A percentile compares a stretch with the other conserved stretches of the same genome.
phyloP scores from a whole-genome alignment of 2,329 filamentous ascomycete genomes.

The Aspergillus transmontanensis region DNA sequence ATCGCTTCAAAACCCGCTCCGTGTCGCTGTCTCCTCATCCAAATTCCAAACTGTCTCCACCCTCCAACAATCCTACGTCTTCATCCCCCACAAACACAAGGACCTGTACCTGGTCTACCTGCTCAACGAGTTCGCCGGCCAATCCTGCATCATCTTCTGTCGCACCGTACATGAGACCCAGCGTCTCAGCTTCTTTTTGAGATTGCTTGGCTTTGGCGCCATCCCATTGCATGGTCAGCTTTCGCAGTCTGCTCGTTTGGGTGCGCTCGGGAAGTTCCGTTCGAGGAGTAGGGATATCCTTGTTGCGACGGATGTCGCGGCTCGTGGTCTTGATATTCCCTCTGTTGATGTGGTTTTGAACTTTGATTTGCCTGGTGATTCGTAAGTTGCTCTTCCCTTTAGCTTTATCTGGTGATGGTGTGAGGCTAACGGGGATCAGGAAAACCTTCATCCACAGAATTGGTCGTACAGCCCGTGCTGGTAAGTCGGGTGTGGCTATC shows the following conservation, averaged over 20 bases:
- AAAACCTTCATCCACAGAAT: constrained; percentile 93
- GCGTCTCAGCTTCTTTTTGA: constrained; percentile 78
- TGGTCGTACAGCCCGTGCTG: constrained; percentile 83
- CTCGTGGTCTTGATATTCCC: constrained; percentile 88
- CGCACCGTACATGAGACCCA: constrained; percentile 91
- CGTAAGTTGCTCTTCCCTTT: not conserved
- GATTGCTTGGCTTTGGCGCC: constrained; percentile 82
- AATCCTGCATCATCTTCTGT: constrained; percentile 86
- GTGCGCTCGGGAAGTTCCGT: constrained; percentile 88
- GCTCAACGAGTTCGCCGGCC: constrained; percentile 82
- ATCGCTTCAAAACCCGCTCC: constrained; percentile 78
- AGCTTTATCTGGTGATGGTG: too few species aligned
- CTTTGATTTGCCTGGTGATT: constrained; percentile 67
- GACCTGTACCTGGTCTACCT: constrained; percentile 87
- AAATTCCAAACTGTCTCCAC: constrained; percentile 93
- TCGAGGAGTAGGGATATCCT: constrained; percentile 79
- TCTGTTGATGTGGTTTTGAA: constrained; percentile 88
- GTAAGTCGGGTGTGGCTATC: constrained; percentile 79
- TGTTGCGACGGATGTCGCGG: constrained; percentile 88
- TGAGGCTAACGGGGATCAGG: constrained; percentile 57
- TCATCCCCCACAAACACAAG: constrained; percentile 84
- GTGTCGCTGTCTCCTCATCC: constrained; percentile 73
- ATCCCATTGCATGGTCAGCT: constrained; percentile 93
- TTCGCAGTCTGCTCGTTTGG: constrained; percentile 81
- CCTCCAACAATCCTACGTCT: constrained; percentile 81